Conservation (phyloP, 306 rosid genomes). For the Malus sylvestris region DNA sequence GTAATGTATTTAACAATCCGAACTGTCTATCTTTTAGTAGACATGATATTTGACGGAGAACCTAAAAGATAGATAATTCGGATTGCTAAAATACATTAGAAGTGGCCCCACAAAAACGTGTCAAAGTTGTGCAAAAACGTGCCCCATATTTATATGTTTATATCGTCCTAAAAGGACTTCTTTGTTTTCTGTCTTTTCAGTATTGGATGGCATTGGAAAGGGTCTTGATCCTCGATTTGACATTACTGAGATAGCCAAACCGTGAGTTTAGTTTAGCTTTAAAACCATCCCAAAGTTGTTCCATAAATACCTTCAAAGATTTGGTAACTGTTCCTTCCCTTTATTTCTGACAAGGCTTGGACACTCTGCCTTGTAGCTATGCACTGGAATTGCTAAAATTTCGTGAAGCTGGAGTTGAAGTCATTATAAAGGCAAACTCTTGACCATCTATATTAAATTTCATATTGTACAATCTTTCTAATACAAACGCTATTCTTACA, state of each 20-base stretch:
- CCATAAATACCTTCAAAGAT: neutral
- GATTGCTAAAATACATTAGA: too few species aligned
- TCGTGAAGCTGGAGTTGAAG: conserved; percentile 98
- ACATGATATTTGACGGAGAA: too few species aligned
- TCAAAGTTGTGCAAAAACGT: too few species aligned
- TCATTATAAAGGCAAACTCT: conserved; percentile 58
- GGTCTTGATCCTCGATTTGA: conserved; percentile 99
- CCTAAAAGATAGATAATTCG: too few species aligned
- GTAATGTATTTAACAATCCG: too few species aligned
- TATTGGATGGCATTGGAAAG: conserved; percentile 97
- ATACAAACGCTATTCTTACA: conserved; percentile 17
- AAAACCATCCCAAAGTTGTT: neutral
- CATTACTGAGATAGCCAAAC: conserved; percentile 96
- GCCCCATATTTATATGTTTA: neutral
- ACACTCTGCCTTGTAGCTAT: conserved; percentile 54
- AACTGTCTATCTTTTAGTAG: too few species aligned
- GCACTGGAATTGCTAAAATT: conserved; percentile 89
- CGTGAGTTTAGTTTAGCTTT: conserved; percentile 58
- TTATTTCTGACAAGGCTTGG: conserved; percentile 23
- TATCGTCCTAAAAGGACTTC: neutral
- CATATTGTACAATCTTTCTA: conserved; percentile 10
- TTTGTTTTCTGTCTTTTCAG: conserved; percentile 34
- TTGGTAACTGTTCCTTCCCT: conserved; percentile 5
- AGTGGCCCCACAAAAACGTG: too few species aligned
- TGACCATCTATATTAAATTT: conserved; percentile 10